Conservation (phyloP, 2,329 filamentous ascomycete genomes). For the Bipolaris sorokiniana region DNA sequence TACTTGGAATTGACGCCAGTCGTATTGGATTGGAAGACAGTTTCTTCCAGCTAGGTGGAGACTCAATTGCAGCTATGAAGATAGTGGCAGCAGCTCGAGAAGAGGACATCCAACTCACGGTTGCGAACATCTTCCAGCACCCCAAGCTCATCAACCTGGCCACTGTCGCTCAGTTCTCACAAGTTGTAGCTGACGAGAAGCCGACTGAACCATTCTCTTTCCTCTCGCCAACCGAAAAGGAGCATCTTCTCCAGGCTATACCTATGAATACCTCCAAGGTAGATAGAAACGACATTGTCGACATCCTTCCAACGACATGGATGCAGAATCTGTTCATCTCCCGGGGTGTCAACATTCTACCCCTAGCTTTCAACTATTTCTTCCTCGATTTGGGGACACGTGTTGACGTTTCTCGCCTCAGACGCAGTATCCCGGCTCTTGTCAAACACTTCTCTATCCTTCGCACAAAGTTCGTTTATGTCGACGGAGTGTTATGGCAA, state of each 20-base stretch:
- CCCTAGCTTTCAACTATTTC: conserved; percentile 5
- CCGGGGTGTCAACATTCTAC: not conserved
- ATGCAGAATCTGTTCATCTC: not conserved
- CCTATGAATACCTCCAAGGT: not conserved
- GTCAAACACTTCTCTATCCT: conserved; percentile 3
- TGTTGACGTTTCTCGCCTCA: not conserved
- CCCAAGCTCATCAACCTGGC: conserved; percentile 1
- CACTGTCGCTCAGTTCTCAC: not conserved
- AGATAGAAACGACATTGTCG: not conserved
- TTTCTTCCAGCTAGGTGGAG: conserved; percentile 53
- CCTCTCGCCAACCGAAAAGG: not conserved
- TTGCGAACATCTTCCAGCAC: conserved; percentile 1
- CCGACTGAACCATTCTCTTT: not conserved
- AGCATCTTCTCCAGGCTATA: conserved; percentile 33
- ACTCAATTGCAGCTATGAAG: conserved; percentile 53
- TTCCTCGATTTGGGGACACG: not conserved
- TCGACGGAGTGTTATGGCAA: not conserved
- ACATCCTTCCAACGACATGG: not conserved
- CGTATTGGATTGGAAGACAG: conserved; percentile 38
- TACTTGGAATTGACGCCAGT: not conserved
- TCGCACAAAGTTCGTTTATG: not conserved
- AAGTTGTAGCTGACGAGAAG: not conserved
- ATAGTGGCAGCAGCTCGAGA: not conserved
- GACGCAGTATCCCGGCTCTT: not conserved
- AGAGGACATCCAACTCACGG: not conserved